Conservation (phyloP, 257 asterid genomes). For the Solanum stenotomum region DNA sequence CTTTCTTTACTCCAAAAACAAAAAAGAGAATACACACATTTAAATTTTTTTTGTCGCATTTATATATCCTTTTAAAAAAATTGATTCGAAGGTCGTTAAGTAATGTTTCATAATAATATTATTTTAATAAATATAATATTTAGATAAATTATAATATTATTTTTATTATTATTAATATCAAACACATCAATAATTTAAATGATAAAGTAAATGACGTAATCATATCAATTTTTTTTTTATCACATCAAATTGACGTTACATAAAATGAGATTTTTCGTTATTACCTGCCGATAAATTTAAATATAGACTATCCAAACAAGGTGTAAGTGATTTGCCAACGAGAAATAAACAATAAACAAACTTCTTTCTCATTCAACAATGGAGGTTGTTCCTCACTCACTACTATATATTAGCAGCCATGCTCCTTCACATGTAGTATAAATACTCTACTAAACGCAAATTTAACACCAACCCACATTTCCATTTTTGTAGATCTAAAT, state of each 20-base stretch:
- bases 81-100: accelerated
- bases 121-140: no score
- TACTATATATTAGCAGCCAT: not conserved
- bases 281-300: no score
- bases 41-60: not conserved
- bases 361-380: not conserved
- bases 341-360: not conserved
- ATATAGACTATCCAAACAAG: not conserved
- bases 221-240: no score
- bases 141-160: no score
- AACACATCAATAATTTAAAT: accelerated
- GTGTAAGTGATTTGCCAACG: not conserved
- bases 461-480: not conserved
- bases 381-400: not conserved
- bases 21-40: not conserved
- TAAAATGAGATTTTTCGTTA: no score
- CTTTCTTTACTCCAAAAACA: not conserved
- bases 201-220: accelerated
- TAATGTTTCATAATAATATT: no score
- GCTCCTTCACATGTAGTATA: not conserved
- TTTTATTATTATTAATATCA: no score
- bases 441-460: not conserved
- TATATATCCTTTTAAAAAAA: not conserved
- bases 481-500: not conserved
- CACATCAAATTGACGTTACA: accelerated